Percentiles rank a stretch among this genome's conserved stretches.
Conservation (phyloP, 2,329 filamentous ascomycete species). For the Neonectria hederae region DNA sequence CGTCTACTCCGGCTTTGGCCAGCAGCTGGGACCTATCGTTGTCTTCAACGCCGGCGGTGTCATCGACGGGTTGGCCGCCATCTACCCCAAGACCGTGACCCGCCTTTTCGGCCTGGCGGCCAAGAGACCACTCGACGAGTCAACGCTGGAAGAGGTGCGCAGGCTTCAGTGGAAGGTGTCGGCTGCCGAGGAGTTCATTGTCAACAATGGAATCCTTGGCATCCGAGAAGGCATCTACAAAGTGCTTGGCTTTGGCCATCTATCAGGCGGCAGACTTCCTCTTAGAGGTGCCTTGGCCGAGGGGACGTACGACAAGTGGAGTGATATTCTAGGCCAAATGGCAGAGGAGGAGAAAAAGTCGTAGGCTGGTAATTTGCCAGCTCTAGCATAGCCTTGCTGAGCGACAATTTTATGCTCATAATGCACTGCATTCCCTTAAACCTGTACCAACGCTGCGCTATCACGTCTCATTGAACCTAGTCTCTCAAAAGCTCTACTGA, state of each 20-base stretch:
- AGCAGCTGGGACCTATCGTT: constrained; percentile 71
- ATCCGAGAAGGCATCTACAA: constrained; percentile 70
- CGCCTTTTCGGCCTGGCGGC: constrained; percentile 61
- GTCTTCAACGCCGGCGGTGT: constrained; percentile 71
- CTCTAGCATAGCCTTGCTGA: not conserved
- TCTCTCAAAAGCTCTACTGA: no score
- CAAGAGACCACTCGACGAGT: constrained; percentile 49
- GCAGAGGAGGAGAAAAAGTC: constrained; percentile 25
- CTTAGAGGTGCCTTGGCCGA: constrained; percentile 65
- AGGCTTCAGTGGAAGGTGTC: constrained; percentile 70
- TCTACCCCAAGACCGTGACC: constrained; percentile 71
- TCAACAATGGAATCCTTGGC: constrained; percentile 67
- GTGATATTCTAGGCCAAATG: constrained; percentile 26
- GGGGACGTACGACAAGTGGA: constrained; percentile 35
- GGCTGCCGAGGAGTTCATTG: constrained; percentile 69
- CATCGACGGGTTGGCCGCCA: constrained; percentile 72
- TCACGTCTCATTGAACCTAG: no score
- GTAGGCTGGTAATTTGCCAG: not conserved
- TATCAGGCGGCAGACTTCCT: constrained; percentile 67
- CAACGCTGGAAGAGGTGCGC: constrained; percentile 61
- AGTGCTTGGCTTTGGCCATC: constrained; percentile 65
- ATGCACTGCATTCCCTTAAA: no score
- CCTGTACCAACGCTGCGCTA: no score
- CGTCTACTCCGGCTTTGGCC: constrained; percentile 70
- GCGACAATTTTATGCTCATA: no score